Evolutionary conservation across 164 flowering plant genomes (phyloP), one percentile per base, ranked within the genome.

Genomic region (Tetracentron sinense): DNA sequence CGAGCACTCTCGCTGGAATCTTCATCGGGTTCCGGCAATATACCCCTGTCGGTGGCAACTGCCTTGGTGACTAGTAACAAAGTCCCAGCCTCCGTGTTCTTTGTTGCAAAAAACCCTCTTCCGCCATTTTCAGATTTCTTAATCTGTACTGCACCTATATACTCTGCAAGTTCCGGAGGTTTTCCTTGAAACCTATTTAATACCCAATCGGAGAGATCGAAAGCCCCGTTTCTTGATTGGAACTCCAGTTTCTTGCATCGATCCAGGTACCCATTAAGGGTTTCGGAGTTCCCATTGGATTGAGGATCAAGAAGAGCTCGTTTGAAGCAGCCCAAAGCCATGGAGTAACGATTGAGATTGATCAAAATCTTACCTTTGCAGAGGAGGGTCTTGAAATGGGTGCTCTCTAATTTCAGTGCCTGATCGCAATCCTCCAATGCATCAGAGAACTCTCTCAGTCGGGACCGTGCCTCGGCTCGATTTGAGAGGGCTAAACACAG

Each of bases 191-290:
- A 91, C 63, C 88, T 86, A 65, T 68, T 72, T 12, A 79, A 29
- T 15, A 87, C 77, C 98, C 98, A 94, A 44, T 84, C 90, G 0
- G 92, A 86, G 42, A 91, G 65, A 74, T 94, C 98, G n/a, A 86
- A 79, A 69, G 62, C 69, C 28, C 97, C 96, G 2, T 83, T 83
- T 52, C 79, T 84, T 0, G 96, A 85, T 48, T 79, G 76, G 48
- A 61, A 71, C 51, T 87, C 96, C 20, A 91, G 85, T 62, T 77
- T 87, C 72, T 80, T 85, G 68, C 98, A 84, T 58, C 73, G 76
- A 58, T 86, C 84, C 53, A 89, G 61, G 46, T 70, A 75, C 83
- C 81, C 87, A 66, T 73, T 72, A 1, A 90, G 56, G 53, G 59
- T 58, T 50, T 87, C 89, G 1, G 75, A 74, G 56, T 72, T 73